Conservation (phyloP, 2,329 filamentous ascomycete genomes). For the Penicillium occitanis region DNA sequence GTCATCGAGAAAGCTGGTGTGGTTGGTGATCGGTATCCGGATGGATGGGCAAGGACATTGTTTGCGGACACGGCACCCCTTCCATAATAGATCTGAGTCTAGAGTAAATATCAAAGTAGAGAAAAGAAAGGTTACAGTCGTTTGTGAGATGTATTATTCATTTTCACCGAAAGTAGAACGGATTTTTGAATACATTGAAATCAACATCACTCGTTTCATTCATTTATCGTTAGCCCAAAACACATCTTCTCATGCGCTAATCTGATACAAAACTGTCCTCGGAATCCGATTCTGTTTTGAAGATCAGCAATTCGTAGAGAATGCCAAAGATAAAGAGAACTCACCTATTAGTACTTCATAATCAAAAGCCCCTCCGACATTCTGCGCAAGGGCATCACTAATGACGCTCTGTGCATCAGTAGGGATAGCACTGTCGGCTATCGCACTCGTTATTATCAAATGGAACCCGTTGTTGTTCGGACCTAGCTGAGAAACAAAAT, state of each 20-base stretch:
- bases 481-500: constrained; percentile 25
- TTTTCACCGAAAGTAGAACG: background rate
- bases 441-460: constrained; percentile 31
- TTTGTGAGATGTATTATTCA: background rate
- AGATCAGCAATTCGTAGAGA: background rate
- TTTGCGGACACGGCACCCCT: constrained; percentile 4
- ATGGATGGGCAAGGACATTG: constrained; percentile 2
- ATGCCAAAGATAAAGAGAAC: background rate
- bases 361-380: constrained; percentile 29
- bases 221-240: background rate
- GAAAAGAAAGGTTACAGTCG: background rate
- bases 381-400: constrained; percentile 27
- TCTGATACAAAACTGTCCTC: constrained; percentile 12
- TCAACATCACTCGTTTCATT: background rate
- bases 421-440: constrained; percentile 24
- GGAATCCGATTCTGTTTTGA: constrained; percentile 7
- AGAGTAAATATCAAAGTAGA: background rate
- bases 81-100: background rate
- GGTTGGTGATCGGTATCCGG: constrained; percentile 10
- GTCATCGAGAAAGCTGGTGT: background rate
- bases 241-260: background rate
- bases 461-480: constrained; percentile 32
- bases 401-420: constrained; percentile 32
- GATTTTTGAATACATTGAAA: background rate
- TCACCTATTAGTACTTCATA: constrained; percentile 22